Evolutionary conservation across 2,329 filamentous ascomycete species (phyloP).

Genomic region (Talaromyces sp.): DNA sequence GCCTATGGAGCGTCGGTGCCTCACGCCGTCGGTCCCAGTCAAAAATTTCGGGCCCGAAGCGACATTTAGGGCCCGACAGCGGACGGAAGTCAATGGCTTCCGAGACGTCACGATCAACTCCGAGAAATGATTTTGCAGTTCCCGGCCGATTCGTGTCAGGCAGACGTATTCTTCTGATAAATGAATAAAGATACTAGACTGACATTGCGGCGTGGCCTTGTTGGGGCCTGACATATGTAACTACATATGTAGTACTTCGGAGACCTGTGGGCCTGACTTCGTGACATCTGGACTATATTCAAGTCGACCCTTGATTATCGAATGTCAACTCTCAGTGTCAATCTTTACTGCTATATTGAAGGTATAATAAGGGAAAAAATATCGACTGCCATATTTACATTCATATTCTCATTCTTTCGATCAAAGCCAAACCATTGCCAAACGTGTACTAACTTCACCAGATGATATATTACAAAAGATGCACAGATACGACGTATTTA

Average conservation of each 20-base stretch:
- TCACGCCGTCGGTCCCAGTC: neutral
- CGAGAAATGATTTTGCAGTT: neutral
- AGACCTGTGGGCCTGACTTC: neutral
- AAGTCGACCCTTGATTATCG: too few species aligned
- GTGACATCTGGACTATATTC: too few species aligned
- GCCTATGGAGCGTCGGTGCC: neutral
- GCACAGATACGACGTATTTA: neutral
- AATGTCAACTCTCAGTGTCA: neutral
- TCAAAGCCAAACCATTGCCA: neutral
- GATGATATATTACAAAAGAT: constrained; percentile 4
- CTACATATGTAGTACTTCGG: neutral
- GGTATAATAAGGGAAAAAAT: neutral
- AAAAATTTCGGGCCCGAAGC: constrained; percentile 15
- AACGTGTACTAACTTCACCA: neutral
- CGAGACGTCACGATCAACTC: neutral
- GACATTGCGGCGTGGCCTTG: neutral
- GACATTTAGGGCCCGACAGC: neutral
- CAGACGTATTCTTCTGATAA: neutral
- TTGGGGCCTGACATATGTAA: neutral
- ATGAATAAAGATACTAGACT: neutral
- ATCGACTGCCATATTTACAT: neutral
- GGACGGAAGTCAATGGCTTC: neutral
- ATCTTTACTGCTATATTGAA: neutral
- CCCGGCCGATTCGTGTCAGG: too few species aligned
- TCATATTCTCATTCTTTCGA: neutral